Percentiles rank a stretch among this genome's conserved stretches.
These are phyloP conservation scores for Monilinia vaccinii-corymbosi DNA, from an alignment of 2,329 filamentous ascomycete genomes.

Conservation along the genomic window DNA sequence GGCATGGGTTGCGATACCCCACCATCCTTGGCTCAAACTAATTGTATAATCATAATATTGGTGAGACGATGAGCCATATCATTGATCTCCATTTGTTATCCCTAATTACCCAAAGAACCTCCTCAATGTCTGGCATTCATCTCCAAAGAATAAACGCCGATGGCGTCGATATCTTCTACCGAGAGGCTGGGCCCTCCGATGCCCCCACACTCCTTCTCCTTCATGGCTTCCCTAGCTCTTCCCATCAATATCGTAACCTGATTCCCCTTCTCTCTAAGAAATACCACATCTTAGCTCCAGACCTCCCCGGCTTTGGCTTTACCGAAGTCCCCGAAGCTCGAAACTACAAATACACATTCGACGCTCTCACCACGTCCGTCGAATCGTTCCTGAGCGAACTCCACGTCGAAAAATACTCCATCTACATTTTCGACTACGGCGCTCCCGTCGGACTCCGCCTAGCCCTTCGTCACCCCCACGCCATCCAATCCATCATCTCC, in stretches of 20 bases:
- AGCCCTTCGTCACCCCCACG: slow-evolving; percentile 39
- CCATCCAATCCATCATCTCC: slow-evolving; percentile 43
- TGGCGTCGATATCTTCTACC: slow-evolving; percentile 35
- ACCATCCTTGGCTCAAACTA: background rate
- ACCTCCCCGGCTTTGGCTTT: slow-evolving; percentile 52
- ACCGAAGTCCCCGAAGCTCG: slow-evolving; percentile 39
- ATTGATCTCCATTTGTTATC: background rate
- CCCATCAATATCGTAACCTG: slow-evolving; percentile 37
- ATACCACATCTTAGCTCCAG: slow-evolving; percentile 43
- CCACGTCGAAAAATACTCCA: slow-evolving; percentile 37
- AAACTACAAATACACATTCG: slow-evolving; percentile 48
- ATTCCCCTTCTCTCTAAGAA: slow-evolving; percentile 34
- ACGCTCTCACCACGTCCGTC: slow-evolving; percentile 39
- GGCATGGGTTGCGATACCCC: background rate
- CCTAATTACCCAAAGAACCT: background rate
- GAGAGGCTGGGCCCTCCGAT: slow-evolving; percentile 28
- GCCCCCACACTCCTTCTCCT: slow-evolving; percentile 35
- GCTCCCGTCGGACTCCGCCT: slow-evolving; percentile 46
- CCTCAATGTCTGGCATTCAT: background rate
- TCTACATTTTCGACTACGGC: slow-evolving; percentile 57
- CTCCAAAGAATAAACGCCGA: slow-evolving; percentile 23
- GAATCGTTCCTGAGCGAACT: slow-evolving; percentile 41
- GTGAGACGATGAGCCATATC: background rate
- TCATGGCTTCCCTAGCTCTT: slow-evolving; percentile 38
- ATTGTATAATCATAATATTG: background rate